phyloP scores from a whole-genome alignment of 176 grass and related monocot genomes.

The Oryza glumipatula region DNA sequence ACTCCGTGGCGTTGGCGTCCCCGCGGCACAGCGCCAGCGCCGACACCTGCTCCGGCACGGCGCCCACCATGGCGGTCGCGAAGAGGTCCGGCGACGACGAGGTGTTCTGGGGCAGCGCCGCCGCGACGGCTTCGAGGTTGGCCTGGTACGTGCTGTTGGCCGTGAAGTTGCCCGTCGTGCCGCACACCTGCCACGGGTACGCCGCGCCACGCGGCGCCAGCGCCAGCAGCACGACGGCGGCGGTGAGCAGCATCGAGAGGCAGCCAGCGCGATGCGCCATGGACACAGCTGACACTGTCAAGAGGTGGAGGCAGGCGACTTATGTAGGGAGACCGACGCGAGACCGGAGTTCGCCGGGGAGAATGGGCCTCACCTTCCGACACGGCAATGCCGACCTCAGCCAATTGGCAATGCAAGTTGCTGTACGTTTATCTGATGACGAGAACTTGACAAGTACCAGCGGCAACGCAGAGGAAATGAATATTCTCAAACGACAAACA shows the following conservation, averaged over 20 bases:
- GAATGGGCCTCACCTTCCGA: background rate
- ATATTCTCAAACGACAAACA: background rate
- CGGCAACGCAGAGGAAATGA: background rate
- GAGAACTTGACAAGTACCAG: background rate
- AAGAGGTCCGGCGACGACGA: conserved; percentile 22
- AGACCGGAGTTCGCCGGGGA: background rate
- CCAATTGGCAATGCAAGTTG: background rate
- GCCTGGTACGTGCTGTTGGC: conserved; percentile 53
- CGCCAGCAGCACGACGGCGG: conserved; percentile 6
- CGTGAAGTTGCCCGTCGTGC: conserved; percentile 11
- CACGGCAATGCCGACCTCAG: background rate
- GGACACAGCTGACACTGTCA: too few species aligned
- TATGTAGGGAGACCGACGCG: background rate
- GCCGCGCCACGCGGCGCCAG: background rate
- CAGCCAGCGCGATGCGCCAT: background rate
- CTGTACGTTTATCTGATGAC: background rate
- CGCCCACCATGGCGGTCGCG: conserved; percentile 22
- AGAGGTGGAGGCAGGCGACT: background rate
- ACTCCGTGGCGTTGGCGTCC: conserved; percentile 29
- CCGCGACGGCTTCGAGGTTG: conserved; percentile 43
- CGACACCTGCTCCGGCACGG: conserved; percentile 20
- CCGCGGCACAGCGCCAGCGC: conserved; percentile 46
- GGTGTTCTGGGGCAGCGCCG: conserved; percentile 35
- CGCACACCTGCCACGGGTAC: conserved; percentile 35
- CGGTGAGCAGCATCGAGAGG: background rate